These are phyloP conservation scores for Rhynchosporium secalis DNA, from an alignment of 2,329 filamentous ascomycete genomes.

Conservation along the genomic window DNA sequence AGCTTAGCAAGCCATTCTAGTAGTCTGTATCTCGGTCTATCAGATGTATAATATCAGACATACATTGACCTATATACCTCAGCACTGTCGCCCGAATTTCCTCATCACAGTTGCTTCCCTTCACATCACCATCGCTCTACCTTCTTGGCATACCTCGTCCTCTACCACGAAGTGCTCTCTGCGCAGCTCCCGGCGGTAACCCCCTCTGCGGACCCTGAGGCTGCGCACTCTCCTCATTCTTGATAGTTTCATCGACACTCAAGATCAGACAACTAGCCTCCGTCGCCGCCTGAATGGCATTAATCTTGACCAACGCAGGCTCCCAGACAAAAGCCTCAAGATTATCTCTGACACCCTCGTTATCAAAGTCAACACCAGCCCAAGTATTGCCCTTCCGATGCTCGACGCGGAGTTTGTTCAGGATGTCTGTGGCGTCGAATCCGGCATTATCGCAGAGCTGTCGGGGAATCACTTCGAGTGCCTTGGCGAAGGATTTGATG, in stretches of 20 bases:
- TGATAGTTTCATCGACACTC: constrained; percentile 97
- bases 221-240: constrained; percentile 88
- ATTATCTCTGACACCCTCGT: constrained; percentile 92
- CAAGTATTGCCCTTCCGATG: constrained; percentile 90
- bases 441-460: constrained; percentile 98
- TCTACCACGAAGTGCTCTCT: constrained; percentile 79
- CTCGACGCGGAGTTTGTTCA: constrained; percentile 94
- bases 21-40: neutral
- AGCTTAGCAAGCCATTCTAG: constrained; percentile 1
- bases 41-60: constrained; percentile 23
- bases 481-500: constrained; percentile 97
- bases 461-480: constrained; percentile 91
- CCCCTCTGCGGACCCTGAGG: constrained; percentile 78
- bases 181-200: constrained; percentile 78
- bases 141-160: constrained; percentile 84
- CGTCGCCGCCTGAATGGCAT: constrained; percentile 92
- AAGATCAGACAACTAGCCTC: constrained; percentile 95
- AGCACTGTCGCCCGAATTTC: neutral
- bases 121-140: constrained; percentile 22
- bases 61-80: neutral
- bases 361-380: constrained; percentile 93
- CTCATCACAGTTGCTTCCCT: neutral
- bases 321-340: constrained; percentile 98
- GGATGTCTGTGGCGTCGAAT: constrained; percentile 96
- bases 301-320: constrained; percentile 92